Evolutionary conservation across 139 green algal genomes (phyloP).

Genomic region (Tetraselmis chui): DNA sequence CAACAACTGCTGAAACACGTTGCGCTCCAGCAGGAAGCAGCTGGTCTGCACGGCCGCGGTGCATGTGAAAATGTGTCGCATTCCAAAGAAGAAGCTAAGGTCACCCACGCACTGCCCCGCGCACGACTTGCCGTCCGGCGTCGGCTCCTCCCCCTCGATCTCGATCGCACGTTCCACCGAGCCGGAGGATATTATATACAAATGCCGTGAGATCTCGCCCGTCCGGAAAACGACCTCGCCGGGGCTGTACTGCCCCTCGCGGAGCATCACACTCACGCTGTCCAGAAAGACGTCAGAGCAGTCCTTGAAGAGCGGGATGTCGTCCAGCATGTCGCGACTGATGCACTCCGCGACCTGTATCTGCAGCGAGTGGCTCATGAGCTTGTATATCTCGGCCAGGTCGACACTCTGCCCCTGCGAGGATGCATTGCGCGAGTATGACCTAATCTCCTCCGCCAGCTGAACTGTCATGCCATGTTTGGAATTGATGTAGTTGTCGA

Average conservation of each 20-base stretch:
- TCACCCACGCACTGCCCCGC: conserved; percentile 17
- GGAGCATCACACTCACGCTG: conserved; percentile 18
- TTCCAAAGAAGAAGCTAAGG: conserved; percentile 25
- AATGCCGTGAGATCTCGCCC: conserved; percentile 20
- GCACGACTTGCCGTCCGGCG: conserved; percentile 6
- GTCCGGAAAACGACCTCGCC: conserved; percentile 20
- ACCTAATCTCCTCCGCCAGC: background rate
- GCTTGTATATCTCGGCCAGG: background rate
- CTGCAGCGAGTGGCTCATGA: background rate
- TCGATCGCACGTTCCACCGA: conserved; percentile 12
- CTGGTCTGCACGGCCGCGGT: background rate
- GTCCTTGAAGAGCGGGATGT: background rate
- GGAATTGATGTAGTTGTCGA: background rate
- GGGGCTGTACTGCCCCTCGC: conserved; percentile 16
- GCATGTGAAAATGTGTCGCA: conserved; percentile 24
- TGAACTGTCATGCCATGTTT: background rate
- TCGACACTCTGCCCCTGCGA: background rate
- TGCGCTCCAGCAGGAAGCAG: conserved; percentile 1
- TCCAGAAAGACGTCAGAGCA: conserved; percentile 1
- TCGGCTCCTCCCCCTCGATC: conserved; percentile 11
- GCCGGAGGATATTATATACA: conserved; percentile 25
- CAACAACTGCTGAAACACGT: conserved; percentile 20
- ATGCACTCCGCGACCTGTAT: background rate
- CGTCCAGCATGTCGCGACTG: background rate
- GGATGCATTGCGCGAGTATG: background rate